Evolutionary conservation across 1,139 yeast genomes (phyloP).

Genomic region (Geotrichum aggregatum): DNA sequence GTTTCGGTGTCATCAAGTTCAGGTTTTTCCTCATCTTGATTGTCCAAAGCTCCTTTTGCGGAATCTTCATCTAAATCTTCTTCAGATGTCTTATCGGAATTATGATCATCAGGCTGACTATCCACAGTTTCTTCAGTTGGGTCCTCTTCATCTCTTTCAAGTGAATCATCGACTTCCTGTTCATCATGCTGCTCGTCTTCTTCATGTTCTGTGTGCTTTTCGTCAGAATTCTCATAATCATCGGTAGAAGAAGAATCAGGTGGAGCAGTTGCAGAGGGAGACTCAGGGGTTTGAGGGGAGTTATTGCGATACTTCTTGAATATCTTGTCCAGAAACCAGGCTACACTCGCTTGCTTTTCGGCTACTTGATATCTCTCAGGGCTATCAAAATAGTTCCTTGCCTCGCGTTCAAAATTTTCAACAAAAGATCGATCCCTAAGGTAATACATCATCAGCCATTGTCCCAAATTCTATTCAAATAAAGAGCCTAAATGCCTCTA

Average conservation of each 20-base stretch:
- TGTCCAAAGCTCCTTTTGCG: background rate
- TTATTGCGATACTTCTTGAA: constrained; percentile 1
- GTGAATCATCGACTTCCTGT: background rate
- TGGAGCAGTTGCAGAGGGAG: background rate
- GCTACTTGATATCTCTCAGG: constrained; percentile 15
- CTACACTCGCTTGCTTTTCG: constrained; percentile 11
- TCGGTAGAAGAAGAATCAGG: background rate
- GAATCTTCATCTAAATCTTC: constrained; percentile 16
- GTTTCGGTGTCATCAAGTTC: background rate
- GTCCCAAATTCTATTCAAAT: constrained; percentile 5
- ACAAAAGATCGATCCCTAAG: constrained; percentile 9
- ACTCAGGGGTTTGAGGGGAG: background rate
- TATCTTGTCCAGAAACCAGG: constrained; percentile 14
- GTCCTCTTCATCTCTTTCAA: background rate
- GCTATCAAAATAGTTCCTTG: constrained; percentile 15
- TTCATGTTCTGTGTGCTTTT: too few relatives aligned
- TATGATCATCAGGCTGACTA: background rate
- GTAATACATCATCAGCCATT: constrained; percentile 9
- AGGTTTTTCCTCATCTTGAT: background rate
- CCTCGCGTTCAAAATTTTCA: constrained; percentile 13
- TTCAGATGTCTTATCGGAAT: background rate
- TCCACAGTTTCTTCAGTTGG: background rate
- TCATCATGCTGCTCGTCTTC: background rate
- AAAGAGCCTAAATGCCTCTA: constrained; percentile 5
- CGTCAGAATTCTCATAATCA: background rate